Percentiles rank a stretch among this genome's conserved stretches.
These are phyloP conservation scores for Pseudotsuga menziesii DNA, from an alignment of 75 land plant genomes.

Conservation along the genomic window DNA sequence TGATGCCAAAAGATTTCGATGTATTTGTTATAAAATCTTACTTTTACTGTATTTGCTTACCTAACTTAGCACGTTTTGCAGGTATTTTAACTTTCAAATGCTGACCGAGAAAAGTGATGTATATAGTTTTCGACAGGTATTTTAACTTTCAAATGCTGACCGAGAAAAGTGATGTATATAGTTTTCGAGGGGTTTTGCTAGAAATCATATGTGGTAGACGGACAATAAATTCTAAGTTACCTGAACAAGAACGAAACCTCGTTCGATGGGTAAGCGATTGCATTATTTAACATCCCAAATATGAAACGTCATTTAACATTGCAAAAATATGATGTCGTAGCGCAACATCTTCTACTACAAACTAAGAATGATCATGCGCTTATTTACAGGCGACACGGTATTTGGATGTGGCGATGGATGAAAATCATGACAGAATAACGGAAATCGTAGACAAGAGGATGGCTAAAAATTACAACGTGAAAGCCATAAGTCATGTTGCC, in stretches of 20 bases:
- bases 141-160: too few species aligned
- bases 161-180: too few species aligned
- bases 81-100: not conserved
- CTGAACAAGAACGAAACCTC: not conserved
- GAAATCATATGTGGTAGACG: not conserved
- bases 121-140: too few species aligned
- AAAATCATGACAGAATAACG: not conserved
- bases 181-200: not conserved
- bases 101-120: not conserved
- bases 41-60: not conserved
- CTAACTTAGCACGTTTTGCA: not conserved
- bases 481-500: not conserved
- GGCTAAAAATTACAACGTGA: not conserved
- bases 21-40: not conserved
- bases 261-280: not conserved
- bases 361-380: not conserved
- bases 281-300: too few species aligned
- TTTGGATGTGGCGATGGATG: not conserved
- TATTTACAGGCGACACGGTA: too few species aligned
- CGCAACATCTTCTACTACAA: not conserved
- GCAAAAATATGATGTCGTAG: not conserved
- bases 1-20: not conserved
- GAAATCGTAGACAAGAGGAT: not conserved
- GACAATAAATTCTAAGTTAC: too few species aligned
- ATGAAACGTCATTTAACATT: not conserved